A percentile compares a stretch with the other conserved stretches of the same genome.
Evolutionary conservation across 1,284 basidiomycete species (phyloP).

Genomic region (Cryptococcus maquisensis): DNA sequence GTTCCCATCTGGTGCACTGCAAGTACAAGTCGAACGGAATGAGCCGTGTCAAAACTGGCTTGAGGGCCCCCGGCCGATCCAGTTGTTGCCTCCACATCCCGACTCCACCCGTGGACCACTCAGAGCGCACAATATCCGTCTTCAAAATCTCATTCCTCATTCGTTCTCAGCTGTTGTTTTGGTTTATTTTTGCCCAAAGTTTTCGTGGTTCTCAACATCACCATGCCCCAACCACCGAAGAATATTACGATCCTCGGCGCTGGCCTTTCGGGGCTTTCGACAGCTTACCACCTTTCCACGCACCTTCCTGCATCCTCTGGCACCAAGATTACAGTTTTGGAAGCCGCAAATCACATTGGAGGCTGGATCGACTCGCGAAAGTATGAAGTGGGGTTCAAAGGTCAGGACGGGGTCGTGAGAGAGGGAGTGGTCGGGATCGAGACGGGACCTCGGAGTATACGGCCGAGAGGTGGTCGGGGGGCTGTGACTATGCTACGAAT

Average conservation of each 20-base stretch:
- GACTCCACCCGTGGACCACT: neutral
- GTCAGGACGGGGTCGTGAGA: conserved; percentile 3
- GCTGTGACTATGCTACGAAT: conserved; percentile 63
- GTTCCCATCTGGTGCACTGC: too few species aligned
- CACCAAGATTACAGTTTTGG: conserved; percentile 62
- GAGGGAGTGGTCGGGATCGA: conserved; percentile 62
- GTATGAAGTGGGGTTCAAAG: conserved; percentile 45
- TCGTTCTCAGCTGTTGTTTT: neutral
- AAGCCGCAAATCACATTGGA: conserved; percentile 62
- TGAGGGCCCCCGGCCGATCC: neutral
- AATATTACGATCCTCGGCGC: conserved; percentile 44
- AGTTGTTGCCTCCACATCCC: neutral
- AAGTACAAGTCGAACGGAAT: too few species aligned
- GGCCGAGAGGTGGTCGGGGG: conserved; percentile 63
- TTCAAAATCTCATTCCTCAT: neutral
- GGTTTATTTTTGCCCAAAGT: neutral
- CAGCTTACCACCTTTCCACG: conserved; percentile 39
- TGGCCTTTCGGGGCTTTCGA: conserved; percentile 44
- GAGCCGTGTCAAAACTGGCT: neutral
- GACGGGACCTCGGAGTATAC: conserved; percentile 73
- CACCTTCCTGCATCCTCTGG: neutral
- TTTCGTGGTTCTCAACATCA: neutral
- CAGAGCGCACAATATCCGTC: neutral
- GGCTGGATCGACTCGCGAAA: conserved; percentile 76
- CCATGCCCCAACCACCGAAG: conserved; percentile 12